Evolutionary conservation across 2,329 filamentous ascomycete species (phyloP), one percentile per base, ranked within the genome.

Genomic region (Colletotrichum destructivum): DNA sequence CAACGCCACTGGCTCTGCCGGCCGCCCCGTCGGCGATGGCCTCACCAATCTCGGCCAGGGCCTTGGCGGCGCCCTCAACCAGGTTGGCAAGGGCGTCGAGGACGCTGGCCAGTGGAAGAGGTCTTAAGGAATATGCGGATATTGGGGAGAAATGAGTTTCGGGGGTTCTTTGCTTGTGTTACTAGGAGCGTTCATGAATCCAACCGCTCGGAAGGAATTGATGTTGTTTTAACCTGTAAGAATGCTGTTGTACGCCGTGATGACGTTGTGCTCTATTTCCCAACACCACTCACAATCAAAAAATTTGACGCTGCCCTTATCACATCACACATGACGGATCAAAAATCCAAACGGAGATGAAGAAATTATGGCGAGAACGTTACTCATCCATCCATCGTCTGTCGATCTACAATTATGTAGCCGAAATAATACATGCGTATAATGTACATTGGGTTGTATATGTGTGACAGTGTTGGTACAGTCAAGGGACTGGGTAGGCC

Each of bases 41-140:
- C 67, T 91, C 15, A 83, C 84, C 9, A 87, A 84, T 74, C 76
- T 89, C 9, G 88, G 88, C 7, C 85, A 83, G 2, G 88, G 88
- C 0, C 74, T 91, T 2, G 84, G 90, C 80, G 82, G 83, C 55
- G 89, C 87, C 2, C 79, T 84, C 47, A 81, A 82, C 54, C 81
- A 79, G 57, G 82, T 90, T 2, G 85, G 86, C 16, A 84, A 87
- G 79, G 88, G 88, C 0, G 85, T 88, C 8, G 88, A 90, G 80
- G 82, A 89, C 75, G 88, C 88, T 13, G 89, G 89, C 3, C 80
- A 90, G 77, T 89, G 88, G 88, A 88, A 87, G 81, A 83, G 62
- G 4, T 74, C 71, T 7, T 73, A 16, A 57, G 35, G 3, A 23
- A 52, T 18, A 38, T 1, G 35, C 35, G 35, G 8, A 8, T 8